Percentiles rank a stretch among this genome's conserved stretches.
phyloP scores from a whole-genome alignment of 2,329 filamentous ascomycete species.

The Zasmidium angulare region DNA sequence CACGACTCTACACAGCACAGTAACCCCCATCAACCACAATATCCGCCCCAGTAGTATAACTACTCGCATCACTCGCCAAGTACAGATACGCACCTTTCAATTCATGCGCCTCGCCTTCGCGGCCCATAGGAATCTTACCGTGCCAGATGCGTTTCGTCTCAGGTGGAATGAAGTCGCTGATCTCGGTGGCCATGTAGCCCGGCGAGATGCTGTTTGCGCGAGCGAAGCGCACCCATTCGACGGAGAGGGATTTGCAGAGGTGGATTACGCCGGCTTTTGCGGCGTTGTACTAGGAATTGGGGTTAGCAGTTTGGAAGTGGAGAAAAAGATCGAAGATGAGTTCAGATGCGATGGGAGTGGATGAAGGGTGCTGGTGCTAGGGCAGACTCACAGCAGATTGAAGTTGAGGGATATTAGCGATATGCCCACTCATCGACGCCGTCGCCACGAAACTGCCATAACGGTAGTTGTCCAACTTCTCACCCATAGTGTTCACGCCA shows the following conservation, averaged over 20 bases:
- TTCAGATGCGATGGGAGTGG: too few species aligned
- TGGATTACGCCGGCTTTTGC: constrained; percentile 59
- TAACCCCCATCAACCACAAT: constrained; percentile 35
- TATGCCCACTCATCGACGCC: constrained; percentile 34
- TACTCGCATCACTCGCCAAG: constrained; percentile 33
- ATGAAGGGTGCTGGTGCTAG: too few species aligned
- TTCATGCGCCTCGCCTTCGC: constrained; percentile 32
- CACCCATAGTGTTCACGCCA: constrained; percentile 53
- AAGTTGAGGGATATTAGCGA: constrained; percentile 47
- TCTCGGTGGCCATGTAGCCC: constrained; percentile 57
- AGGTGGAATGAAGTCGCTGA: constrained; percentile 45
- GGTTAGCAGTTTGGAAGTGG: too few species aligned
- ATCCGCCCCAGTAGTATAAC: constrained; percentile 34
- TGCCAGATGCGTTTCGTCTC: constrained; percentile 48
- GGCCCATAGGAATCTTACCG: constrained; percentile 52
- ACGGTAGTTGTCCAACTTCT: constrained; percentile 41
- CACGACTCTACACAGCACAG: constrained; percentile 13
- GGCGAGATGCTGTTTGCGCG: constrained; percentile 57
- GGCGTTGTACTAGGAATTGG: constrained; percentile 57
- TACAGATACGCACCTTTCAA: constrained; percentile 35
- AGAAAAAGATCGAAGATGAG: too few species aligned
- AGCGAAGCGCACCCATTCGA: constrained; percentile 58
- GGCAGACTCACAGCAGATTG: constrained; percentile 45
- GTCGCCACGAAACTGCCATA: constrained; percentile 52
- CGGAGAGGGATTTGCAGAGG: constrained; percentile 55